These are phyloP conservation scores for Silybum marianum DNA, from an alignment of 129 eudicot species.

Conservation along the genomic window DNA sequence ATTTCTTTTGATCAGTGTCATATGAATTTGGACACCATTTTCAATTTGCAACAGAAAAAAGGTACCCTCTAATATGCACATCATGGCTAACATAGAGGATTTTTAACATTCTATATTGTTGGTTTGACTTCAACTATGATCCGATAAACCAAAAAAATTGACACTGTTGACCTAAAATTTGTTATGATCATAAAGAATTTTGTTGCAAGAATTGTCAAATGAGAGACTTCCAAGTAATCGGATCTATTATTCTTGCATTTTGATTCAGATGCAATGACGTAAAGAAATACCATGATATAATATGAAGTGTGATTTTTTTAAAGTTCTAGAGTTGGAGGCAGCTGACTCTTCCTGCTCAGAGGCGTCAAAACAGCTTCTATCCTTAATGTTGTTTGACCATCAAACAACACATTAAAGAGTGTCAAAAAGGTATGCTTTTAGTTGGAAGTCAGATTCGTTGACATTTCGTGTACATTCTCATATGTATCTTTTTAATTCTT, in stretches of 20 bases:
- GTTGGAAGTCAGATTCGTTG: constrained; percentile 18
- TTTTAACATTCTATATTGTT: constrained; percentile 10
- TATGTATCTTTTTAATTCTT: constrained; percentile 9
- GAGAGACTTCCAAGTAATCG: neutral
- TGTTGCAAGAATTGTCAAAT: neutral
- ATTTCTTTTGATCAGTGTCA: neutral
- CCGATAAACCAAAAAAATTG: neutral
- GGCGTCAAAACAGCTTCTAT: constrained; percentile 26
- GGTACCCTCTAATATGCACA: constrained; percentile 5
- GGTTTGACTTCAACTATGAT: constrained; percentile 14
- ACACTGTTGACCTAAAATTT: constrained; percentile 1
- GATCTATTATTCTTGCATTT: neutral
- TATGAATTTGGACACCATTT: constrained; percentile 2
- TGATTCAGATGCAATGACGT: constrained; percentile 8
- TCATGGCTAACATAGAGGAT: neutral
- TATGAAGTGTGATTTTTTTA: neutral
- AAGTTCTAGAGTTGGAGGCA: constrained; percentile 18
- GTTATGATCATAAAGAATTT: constrained; percentile 6
- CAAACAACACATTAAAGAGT: constrained; percentile 14
- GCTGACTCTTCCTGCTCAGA: constrained; percentile 49
- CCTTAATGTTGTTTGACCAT: constrained; percentile 34
- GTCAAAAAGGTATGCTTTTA: constrained; percentile 15
- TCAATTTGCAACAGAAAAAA: neutral
- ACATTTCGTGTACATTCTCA: constrained; percentile 20
- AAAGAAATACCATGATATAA: constrained; percentile 16